phyloP scores from a whole-genome alignment of 805 yeast species.

The Starmerella sp. region DNA sequence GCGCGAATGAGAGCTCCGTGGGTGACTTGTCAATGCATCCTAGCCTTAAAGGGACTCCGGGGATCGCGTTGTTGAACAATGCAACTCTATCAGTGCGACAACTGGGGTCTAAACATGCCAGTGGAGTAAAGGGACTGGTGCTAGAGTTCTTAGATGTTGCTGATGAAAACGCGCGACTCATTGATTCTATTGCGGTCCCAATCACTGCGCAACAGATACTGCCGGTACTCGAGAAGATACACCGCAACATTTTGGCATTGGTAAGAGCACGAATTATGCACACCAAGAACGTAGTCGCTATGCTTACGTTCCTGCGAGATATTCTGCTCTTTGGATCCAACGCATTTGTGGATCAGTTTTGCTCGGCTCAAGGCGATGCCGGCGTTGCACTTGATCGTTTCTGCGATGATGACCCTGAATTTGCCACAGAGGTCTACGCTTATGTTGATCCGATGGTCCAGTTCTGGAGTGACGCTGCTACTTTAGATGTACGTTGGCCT shows the following conservation, averaged over 20 bases:
- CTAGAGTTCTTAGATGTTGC: neutral
- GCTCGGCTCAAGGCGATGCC: neutral
- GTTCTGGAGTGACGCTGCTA: neutral
- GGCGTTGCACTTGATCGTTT: neutral
- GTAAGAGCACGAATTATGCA: neutral
- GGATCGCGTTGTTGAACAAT: neutral
- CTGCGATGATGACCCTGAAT: neutral
- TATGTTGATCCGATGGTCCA: neutral
- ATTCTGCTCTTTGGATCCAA: conserved; percentile 15
- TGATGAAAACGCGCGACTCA: neutral
- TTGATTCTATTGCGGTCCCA: neutral
- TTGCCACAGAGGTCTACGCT: neutral
- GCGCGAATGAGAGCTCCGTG: neutral
- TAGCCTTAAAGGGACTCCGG: neutral
- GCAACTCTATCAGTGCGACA: neutral
- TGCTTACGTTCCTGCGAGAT: conserved; percentile 5
- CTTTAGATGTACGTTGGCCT: neutral
- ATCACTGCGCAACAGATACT: neutral
- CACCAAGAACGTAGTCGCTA: neutral
- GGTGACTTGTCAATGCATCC: neutral
- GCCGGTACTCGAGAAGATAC: neutral
- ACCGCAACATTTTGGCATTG: neutral
- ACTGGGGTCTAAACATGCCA: neutral
- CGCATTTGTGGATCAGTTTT: conserved; percentile 4
- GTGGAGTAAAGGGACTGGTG: neutral